Percentiles rank a stretch among this genome's conserved stretches.
phyloP scores from a whole-genome alignment of 2,329 filamentous ascomycete genomes.

The Didymella glomerata region DNA sequence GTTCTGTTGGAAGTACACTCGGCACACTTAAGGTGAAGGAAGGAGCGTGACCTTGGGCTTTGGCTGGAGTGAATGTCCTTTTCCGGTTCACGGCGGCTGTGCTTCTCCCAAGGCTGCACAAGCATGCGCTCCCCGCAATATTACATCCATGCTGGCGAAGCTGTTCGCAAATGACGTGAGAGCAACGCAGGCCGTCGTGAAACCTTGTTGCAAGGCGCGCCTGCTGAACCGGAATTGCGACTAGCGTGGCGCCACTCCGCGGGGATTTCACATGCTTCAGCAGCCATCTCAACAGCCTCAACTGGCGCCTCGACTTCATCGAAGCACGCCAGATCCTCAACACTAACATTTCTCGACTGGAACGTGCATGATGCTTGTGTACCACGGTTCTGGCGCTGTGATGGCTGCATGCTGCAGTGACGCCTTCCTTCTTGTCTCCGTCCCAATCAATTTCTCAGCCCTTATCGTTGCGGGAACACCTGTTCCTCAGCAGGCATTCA shows the following conservation, averaged over 20 bases:
- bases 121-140: constrained; percentile 19
- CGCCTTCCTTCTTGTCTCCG: constrained; percentile 3
- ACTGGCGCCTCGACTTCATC: background rate
- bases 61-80: background rate
- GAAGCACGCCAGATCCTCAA: background rate
- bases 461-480: constrained; percentile 3
- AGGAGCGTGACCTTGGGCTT: background rate
- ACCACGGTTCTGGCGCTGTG: constrained; percentile 4
- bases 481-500: background rate
- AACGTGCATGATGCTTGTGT: background rate
- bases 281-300: constrained; percentile 5
- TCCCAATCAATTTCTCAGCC: constrained; percentile 9
- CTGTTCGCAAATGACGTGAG: constrained; percentile 22
- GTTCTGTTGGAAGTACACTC: constrained; percentile 6
- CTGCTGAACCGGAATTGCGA: constrained; percentile 1
- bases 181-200: constrained; percentile 17
- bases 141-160: constrained; percentile 17
- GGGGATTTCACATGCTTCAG: constrained; percentile 20
- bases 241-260: constrained; percentile 8
- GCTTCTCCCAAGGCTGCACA: constrained; percentile 12
- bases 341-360: background rate
- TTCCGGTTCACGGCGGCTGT: constrained; percentile 8
- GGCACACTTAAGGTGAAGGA: constrained; percentile 13
- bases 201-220: constrained; percentile 17
- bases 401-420: constrained; percentile 5